phyloP scores from a whole-genome alignment of 768 basidiomycete genomes.

The Fomitopsis serialis region DNA sequence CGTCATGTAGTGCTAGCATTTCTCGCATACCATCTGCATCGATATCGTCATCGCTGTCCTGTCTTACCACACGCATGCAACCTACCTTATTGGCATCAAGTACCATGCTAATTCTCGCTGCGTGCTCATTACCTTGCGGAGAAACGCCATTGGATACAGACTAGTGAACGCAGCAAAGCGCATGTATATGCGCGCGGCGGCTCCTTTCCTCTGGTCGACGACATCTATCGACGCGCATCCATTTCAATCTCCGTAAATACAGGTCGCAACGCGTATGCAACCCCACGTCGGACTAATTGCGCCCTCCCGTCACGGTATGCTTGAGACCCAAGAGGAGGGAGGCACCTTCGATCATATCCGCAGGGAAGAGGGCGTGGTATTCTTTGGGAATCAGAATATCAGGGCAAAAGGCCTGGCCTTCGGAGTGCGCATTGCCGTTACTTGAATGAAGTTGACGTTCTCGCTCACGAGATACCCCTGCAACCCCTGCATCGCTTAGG shows the following conservation, averaged over 20 bases:
- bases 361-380: conserved; percentile 17
- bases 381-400: conserved; percentile 2
- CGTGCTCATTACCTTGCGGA: no score
- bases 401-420: not conserved
- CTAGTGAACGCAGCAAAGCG: no score
- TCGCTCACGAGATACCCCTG: no score
- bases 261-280: no score
- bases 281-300: no score
- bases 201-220: not conserved
- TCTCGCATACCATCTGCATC: conserved; percentile 2
- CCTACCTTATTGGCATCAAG: conserved; percentile 4
- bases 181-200: not conserved
- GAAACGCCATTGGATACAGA: not conserved
- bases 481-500: conserved; percentile 7
- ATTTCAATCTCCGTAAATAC: no score
- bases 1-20: conserved; percentile 2
- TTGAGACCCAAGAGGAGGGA: conserved; percentile 25
- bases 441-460: no score
- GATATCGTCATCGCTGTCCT: conserved; percentile 3
- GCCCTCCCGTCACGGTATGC: no score
- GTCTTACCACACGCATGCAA: not conserved
- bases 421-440: no score
- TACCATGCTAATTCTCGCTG: no score
- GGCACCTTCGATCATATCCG: conserved; percentile 25
- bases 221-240: no score